Evolutionary conservation across 805 yeast species (phyloP), one percentile per base, ranked within the genome.

Genomic region (Pichia manshurica): DNA sequence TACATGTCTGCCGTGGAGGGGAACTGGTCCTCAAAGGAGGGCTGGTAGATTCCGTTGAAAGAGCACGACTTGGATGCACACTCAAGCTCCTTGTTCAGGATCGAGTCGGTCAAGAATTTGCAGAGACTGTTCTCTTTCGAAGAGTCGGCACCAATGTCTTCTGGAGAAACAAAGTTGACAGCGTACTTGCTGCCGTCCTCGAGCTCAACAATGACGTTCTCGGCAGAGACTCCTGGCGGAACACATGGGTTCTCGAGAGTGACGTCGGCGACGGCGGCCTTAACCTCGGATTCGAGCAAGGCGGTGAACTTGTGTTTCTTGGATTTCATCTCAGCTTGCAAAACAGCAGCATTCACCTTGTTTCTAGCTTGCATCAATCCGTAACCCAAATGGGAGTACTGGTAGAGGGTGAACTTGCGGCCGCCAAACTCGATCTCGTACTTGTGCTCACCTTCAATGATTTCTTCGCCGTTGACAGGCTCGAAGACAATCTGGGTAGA

Each of bases 401-500:
- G 99, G 69, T 95, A 93, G 54, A 93, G 75, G 12, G 75, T 73
- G 64, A 87, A 93, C 44, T 83, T 77, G 54, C 87, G 74, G 48
- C 84, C 84, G 51, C 96, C 98, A 66, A 91, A 93, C 20, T 74
- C 66, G 56, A 89, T 74, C 53, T 78, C 77, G 63, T 82, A 89
- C 66, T 87, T 86, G 70, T 88, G 95, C 61, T 90, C 97, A 50
- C 97, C 68, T 12, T 82, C 89, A 42, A 76, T 69, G 84, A 91
- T 78, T 54, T 71, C 63, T 58, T 82, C 84, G 41, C 74, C 73
- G 39, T 78, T 71, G 45, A 71, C 66, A 20, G 99, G 99, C 72
- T 93, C 98, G 66, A 93, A 93, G 6, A 93, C 99, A 69, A 93
- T 89, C 70, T 95, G 99, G 13, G 99, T 93, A 6, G 97, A 88